Conservation (phyloP, 306 rosid species). For the Cucumis hystrix region DNA sequence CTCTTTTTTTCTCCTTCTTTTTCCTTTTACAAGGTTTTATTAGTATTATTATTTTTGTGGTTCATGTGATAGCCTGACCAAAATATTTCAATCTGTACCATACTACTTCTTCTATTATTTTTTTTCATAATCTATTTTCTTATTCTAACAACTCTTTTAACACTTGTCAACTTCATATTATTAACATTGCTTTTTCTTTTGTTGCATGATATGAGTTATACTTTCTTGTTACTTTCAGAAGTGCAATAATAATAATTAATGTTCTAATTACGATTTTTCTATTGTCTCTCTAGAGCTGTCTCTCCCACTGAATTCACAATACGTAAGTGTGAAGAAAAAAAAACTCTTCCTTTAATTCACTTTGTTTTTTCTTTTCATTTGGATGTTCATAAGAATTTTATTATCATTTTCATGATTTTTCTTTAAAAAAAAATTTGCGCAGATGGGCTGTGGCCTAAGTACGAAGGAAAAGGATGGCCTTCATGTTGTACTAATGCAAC, state of each 20-base stretch:
- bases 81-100: no score
- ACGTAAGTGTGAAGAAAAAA: neutral
- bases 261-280: neutral
- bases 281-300: neutral
- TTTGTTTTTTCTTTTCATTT: neutral
- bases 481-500: neutral
- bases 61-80: no score
- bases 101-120: neutral
- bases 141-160: no score
- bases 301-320: neutral
- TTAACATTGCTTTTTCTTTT: no score
- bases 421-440: neutral
- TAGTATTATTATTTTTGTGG: neutral
- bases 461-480: neutral
- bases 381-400: neutral
- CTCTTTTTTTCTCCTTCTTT: no score
- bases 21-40: no score
- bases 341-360: neutral
- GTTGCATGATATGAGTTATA: no score
- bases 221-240: no score
- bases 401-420: neutral
- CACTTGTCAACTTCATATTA: no score
- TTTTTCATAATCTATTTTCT: no score
- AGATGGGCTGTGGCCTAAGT: constrained; percentile 4
- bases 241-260: no score